These are phyloP conservation scores for Leishmania braziliensis DNA, from an alignment of 208 protist genomes.

Conservation along the genomic window DNA sequence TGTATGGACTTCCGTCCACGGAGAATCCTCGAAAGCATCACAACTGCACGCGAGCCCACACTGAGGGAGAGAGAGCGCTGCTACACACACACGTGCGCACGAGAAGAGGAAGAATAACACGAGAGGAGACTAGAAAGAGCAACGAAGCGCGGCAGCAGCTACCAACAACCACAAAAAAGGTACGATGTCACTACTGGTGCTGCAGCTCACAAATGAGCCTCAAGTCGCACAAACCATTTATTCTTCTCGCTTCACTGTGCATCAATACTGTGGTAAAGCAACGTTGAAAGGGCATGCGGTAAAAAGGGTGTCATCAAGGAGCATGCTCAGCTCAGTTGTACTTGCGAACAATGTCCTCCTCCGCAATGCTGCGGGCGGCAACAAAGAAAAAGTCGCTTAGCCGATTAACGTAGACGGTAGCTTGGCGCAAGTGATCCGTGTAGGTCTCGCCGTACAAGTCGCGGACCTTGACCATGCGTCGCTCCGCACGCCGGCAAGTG, in stretches of 20 bases:
- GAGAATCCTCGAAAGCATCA: neutral
- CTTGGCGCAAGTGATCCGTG: slow-evolving; percentile 39
- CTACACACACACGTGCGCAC: neutral
- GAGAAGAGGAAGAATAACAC: neutral
- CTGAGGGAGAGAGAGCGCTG: neutral
- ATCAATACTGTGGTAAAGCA: neutral
- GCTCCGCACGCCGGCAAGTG: slow-evolving; percentile 63
- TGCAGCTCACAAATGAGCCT: neutral
- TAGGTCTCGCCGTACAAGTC: slow-evolving; percentile 35
- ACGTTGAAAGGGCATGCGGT: neutral
- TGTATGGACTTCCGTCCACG: neutral
- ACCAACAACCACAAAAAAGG: neutral
- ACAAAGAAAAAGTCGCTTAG: slow-evolving; percentile 82
- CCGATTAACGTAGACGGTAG: slow-evolving; percentile 66
- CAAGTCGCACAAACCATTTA: neutral
- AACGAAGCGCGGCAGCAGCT: neutral
- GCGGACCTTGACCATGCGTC: slow-evolving; percentile 48
- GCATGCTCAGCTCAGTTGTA: slow-evolving; percentile 23
- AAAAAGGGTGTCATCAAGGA: neutral
- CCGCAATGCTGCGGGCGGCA: slow-evolving; percentile 49
- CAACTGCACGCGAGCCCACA: neutral
- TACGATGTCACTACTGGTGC: neutral
- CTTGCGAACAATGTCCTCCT: slow-evolving; percentile 47
- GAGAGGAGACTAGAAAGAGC: neutral
- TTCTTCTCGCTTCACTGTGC: neutral